A percentile compares a stretch with the other conserved stretches of the same genome.
Conservation (phyloP, 495 filamentous ascomycete species). For the Aspergillus nidulans region DNA sequence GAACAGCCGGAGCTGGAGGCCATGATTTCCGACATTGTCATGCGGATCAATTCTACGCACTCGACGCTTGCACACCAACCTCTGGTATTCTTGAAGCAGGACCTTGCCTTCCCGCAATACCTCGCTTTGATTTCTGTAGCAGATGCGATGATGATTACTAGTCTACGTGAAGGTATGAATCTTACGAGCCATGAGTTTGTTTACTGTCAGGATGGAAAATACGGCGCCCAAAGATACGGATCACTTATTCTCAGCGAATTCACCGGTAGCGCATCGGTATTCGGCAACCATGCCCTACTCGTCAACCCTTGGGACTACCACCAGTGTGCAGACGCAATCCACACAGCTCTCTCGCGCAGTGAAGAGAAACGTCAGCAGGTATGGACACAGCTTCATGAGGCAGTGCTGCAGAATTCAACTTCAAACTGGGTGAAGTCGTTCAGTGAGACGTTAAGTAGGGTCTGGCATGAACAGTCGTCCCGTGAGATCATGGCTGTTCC, state of each 20-base stretch:
- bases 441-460: constrained; percentile 58
- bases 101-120: constrained; percentile 85
- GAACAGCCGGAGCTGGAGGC: constrained; percentile 82
- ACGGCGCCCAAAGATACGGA: constrained; percentile 68
- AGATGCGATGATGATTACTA: constrained; percentile 87
- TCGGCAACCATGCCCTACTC: constrained; percentile 64
- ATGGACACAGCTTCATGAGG: constrained; percentile 68
- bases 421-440: constrained; percentile 77
- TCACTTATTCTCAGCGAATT: constrained; percentile 91
- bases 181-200: constrained; percentile 89
- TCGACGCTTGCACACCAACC: constrained; percentile 86
- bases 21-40: constrained; percentile 86
- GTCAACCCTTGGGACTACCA: constrained; percentile 95
- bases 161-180: constrained; percentile 93
- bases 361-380: constrained; percentile 66
- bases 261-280: constrained; percentile 82
- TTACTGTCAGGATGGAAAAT: constrained; percentile 84
- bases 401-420: constrained; percentile 76
- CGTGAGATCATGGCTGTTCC: constrained; percentile 82
- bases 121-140: constrained; percentile 83
- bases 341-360: constrained; percentile 70
- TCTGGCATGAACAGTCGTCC: constrained; percentile 75
- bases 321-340: constrained; percentile 77
- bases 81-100: constrained; percentile 90
- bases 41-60: constrained; percentile 82